Percentiles rank a stretch among this genome's conserved stretches.
Evolutionary conservation across 805 yeast species (phyloP).

Genomic region (Barnettozyma californica): DNA sequence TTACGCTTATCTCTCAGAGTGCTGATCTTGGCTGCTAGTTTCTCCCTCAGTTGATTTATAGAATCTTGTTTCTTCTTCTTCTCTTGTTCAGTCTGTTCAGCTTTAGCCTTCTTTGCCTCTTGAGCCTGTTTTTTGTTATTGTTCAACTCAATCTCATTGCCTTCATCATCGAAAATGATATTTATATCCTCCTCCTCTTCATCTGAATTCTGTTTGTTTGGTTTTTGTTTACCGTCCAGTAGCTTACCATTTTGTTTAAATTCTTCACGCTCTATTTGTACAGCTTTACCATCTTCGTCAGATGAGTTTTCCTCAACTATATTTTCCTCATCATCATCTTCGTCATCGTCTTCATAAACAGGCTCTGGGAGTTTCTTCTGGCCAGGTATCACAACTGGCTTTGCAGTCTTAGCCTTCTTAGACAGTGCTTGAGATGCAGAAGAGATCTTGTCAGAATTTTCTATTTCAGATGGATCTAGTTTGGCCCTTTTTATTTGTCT

Average conservation of each 20-base stretch:
- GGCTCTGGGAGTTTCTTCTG: constrained; percentile 20
- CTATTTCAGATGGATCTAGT: constrained; percentile 60
- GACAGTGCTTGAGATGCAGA: constrained; percentile 58
- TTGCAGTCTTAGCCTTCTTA: constrained; percentile 49
- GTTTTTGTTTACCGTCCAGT: not conserved
- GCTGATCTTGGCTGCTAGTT: constrained; percentile 68
- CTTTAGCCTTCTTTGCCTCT: not conserved
- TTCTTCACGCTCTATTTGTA: constrained; percentile 20
- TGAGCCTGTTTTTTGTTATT: constrained; percentile 4
- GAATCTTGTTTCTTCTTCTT: constrained; percentile 47
- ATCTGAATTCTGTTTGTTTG: constrained; percentile 15
- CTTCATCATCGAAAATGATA: constrained; percentile 69
- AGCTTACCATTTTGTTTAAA: constrained; percentile 12
- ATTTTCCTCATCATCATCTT: constrained; percentile 10
- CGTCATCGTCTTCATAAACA: constrained; percentile 9
- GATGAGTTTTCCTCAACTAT: constrained; percentile 11
- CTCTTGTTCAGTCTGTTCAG: constrained; percentile 19
- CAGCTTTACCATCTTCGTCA: constrained; percentile 23
- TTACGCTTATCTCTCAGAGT: constrained; percentile 73
- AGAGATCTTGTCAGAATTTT: constrained; percentile 43
- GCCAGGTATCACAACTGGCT: constrained; percentile 36
- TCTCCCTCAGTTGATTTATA: constrained; percentile 66
- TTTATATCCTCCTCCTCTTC: constrained; percentile 31
- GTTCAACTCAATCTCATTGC: constrained; percentile 37
- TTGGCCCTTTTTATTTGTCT: constrained; percentile 61